Base-by-base conservation (phyloP, 441 rosid genomes). In the Cnidoscolus chayamansa region DNA sequence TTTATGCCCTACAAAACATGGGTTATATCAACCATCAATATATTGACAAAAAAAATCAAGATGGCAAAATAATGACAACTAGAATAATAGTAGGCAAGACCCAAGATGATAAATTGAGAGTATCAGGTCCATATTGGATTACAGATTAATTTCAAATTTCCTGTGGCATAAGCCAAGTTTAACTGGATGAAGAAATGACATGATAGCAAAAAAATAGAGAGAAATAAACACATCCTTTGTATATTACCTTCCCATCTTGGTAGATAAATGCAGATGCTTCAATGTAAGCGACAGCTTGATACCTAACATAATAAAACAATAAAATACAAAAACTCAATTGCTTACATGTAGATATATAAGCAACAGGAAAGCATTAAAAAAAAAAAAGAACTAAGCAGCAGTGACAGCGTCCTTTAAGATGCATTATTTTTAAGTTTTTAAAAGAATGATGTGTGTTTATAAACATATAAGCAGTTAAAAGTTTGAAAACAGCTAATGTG, bases 201-300 rank as follows among this genome's bases (percentile, higher is more conserved):
- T 37, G 17, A 1, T 15, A 10, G 65, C 65, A 62, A 62, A 37
- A 40, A 40, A 40, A 40, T 40, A 31, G 13, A 8, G 57, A 50
- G 12, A 61, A 48, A 17, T 25, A 50, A 43, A 70, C 13, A 35
- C 65, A 1, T 10, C 49, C 43, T n/a, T 16, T 12, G 19, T 12
- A 49, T 43, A 45, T 70, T 64, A 90, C 99, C 98, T 90, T 92
- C 80, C 96, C 97, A 43, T 96, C 99, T 88, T 92, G 97, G 84
- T 96, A 92, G 53, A 96, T 96, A 72, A 85, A 85, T 74, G 98
- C 99, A 35, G 96, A 87, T 63, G 98, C 99, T 85, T 93, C 99
- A 31, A 93, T 93, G 79, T 87, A 93, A 20, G 98, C 99, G 67
- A 90, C 97, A 45, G 99, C 98, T 81, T 90, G 97, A 82, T 93